Percentiles rank a stretch among this genome's conserved stretches.
These are phyloP conservation scores for Zygoascus meyerae DNA, from an alignment of 1,139 yeast genomes.

Conservation along the genomic window DNA sequence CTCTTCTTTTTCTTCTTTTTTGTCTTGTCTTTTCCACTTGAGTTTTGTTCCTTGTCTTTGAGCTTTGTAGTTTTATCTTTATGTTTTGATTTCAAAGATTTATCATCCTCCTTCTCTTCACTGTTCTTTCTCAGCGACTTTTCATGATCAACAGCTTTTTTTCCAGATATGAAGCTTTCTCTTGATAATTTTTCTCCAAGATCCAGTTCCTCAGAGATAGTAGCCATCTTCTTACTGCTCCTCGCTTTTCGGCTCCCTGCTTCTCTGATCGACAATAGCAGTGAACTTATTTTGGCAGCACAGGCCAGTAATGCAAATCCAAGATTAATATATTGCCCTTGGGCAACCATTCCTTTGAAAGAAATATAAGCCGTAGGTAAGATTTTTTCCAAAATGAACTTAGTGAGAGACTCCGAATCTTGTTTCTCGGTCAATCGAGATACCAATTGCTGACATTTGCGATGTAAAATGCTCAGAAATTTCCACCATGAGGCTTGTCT, in stretches of 20 bases:
- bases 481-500: conserved; percentile 74
- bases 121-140: neutral
- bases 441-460: conserved; percentile 34
- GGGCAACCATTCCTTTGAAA: conserved; percentile 61
- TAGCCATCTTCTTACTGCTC: neutral
- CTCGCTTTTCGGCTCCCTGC: neutral
- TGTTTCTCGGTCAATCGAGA: conserved; percentile 13
- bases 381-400: conserved; percentile 39
- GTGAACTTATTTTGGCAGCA: conserved; percentile 36
- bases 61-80: neutral
- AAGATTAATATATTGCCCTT: conserved; percentile 71
- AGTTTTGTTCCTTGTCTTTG: neutral
- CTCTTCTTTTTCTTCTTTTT: conserved; percentile 24
- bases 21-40: conserved; percentile 5
- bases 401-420: conserved; percentile 24
- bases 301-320: conserved; percentile 66
- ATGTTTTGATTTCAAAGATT: neutral
- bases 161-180: neutral
- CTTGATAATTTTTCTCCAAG: neutral
- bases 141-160: neutral
- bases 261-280: conserved; percentile 29
- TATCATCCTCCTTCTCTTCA: neutral
- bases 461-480: conserved; percentile 55
- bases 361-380: conserved; percentile 51
- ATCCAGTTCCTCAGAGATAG: neutral